phyloP scores from a whole-genome alignment of 768 basidiomycete species.

The Lactarius sanguifluus region DNA sequence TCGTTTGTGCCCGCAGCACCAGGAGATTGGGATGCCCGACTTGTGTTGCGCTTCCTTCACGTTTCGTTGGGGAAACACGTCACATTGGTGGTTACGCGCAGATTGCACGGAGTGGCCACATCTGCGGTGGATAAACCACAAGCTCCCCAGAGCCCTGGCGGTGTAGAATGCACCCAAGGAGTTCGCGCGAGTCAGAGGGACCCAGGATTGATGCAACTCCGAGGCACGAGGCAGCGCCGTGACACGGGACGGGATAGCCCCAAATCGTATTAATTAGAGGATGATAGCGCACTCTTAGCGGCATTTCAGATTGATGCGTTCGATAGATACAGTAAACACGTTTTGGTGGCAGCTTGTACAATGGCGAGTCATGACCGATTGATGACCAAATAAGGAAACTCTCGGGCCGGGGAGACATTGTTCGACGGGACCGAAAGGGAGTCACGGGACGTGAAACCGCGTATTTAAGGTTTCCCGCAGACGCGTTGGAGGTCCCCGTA shows the following conservation, averaged over 20 bases:
- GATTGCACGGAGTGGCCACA: slow-evolving; percentile 3
- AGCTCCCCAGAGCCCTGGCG: neutral
- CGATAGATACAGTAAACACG: neutral
- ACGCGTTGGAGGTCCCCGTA: slow-evolving; percentile 10
- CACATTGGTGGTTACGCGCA: neutral
- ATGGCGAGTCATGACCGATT: neutral
- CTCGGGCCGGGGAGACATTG: slow-evolving; percentile 23
- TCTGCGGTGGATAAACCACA: neutral
- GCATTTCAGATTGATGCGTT: neutral
- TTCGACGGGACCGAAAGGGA: slow-evolving; percentile 25
- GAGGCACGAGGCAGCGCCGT: neutral
- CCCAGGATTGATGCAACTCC: neutral
- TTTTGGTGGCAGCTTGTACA: too few species aligned
- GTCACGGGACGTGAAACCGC: slow-evolving; percentile 19
- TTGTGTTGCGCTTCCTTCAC: neutral
- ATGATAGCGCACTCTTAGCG: neutral
- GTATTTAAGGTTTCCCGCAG: slow-evolving; percentile 14
- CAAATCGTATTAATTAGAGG: neutral
- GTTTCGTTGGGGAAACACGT: neutral
- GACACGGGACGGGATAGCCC: neutral
- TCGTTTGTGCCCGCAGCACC: neutral
- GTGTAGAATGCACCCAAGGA: neutral
- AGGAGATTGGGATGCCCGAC: neutral
- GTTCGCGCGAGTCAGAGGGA: neutral
- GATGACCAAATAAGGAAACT: slow-evolving; percentile 12